Conservation (phyloP, 352 stramenopile genomes). For the Pythium aquatile region DNA sequence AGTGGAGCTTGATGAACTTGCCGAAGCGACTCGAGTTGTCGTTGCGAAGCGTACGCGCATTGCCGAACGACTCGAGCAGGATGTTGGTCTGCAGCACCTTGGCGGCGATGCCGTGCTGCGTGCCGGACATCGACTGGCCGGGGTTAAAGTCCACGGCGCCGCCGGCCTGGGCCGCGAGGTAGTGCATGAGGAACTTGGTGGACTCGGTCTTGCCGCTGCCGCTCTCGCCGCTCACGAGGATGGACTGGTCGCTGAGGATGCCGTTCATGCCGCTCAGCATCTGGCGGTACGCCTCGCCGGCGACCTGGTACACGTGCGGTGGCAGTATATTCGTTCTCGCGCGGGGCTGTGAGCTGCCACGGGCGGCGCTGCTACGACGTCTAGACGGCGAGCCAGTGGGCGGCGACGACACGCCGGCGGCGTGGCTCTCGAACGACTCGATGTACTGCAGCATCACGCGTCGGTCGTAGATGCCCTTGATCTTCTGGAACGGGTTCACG, state of each 20-base stretch:
- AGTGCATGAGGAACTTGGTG: slow-evolving; percentile 90
- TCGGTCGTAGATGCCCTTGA: slow-evolving; percentile 60
- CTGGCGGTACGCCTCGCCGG: slow-evolving; percentile 74
- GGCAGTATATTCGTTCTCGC: slow-evolving; percentile 31
- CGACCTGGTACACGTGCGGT: slow-evolving; percentile 86
- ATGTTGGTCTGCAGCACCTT: slow-evolving; percentile 92
- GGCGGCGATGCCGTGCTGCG: slow-evolving; percentile 55
- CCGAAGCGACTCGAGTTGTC: slow-evolving; percentile 91
- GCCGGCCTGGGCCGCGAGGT: slow-evolving; percentile 68
- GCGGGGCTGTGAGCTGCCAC: slow-evolving; percentile 8
- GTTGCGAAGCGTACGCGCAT: slow-evolving; percentile 85
- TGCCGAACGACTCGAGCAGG: slow-evolving; percentile 89
- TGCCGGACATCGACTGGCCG: slow-evolving; percentile 31
- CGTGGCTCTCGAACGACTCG: slow-evolving; percentile 49
- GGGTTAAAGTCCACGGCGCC: slow-evolving; percentile 69
- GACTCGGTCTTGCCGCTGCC: slow-evolving; percentile 89
- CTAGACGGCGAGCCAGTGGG: slow-evolving; percentile 9
- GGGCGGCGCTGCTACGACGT: slow-evolving; percentile 10
- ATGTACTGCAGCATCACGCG: slow-evolving; percentile 60
- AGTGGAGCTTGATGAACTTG: slow-evolving; percentile 92
- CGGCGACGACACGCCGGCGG: slow-evolving; percentile 11
- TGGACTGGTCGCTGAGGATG: slow-evolving; percentile 70
- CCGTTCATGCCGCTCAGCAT: slow-evolving; percentile 70
- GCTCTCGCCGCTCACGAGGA: slow-evolving; percentile 85
- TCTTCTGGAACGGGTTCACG: slow-evolving; percentile 83